phyloP scores from a whole-genome alignment of 108 stramenopile genomes.

The Mediolabrus comicus region DNA sequence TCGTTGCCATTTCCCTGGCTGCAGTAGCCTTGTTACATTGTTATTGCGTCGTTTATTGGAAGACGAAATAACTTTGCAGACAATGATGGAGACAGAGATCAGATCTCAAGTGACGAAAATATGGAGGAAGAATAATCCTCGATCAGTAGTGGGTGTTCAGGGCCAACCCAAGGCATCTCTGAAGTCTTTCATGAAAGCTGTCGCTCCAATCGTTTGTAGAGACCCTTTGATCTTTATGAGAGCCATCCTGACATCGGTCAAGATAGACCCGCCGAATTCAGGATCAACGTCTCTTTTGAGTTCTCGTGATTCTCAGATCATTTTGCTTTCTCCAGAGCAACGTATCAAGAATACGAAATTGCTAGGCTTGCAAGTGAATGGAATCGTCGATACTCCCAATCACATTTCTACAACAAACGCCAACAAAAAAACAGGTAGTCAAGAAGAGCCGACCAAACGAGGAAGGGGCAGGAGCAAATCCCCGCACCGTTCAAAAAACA shows the following conservation, averaged over 20 bases:
- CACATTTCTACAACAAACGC: neutral
- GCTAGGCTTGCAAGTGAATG: slow-evolving; percentile 21
- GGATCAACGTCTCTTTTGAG: slow-evolving; percentile 27
- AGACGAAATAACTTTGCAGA: slow-evolving; percentile 83
- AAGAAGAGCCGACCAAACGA: slow-evolving; percentile 37
- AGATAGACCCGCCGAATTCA: slow-evolving; percentile 17
- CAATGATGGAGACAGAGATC: slow-evolving; percentile 92
- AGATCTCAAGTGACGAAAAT: slow-evolving; percentile 60
- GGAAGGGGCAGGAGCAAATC: slow-evolving; percentile 50
- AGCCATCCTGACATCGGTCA: slow-evolving; percentile 60
- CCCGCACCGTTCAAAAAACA: slow-evolving; percentile 38
- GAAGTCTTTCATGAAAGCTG: slow-evolving; percentile 59
- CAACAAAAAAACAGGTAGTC: slow-evolving; percentile 30
- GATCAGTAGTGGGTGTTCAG: slow-evolving; percentile 21
- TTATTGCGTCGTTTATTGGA: slow-evolving; percentile 85
- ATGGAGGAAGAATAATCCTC: slow-evolving; percentile 46
- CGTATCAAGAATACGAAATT: slow-evolving; percentile 54
- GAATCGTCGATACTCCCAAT: neutral
- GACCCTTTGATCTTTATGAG: slow-evolving; percentile 72
- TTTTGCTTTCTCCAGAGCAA: slow-evolving; percentile 47
- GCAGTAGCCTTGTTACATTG: slow-evolving; percentile 60
- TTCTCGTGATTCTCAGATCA: slow-evolving; percentile 20
- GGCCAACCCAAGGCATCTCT: slow-evolving; percentile 35
- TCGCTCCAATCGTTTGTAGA: slow-evolving; percentile 69
- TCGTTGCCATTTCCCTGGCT: slow-evolving; percentile 70